A percentile compares a stretch with the other conserved stretches of the same genome.
These are phyloP conservation scores for Fusarium sp. DNA, from an alignment of 2,329 filamentous ascomycete species.

Conservation along the genomic window DNA sequence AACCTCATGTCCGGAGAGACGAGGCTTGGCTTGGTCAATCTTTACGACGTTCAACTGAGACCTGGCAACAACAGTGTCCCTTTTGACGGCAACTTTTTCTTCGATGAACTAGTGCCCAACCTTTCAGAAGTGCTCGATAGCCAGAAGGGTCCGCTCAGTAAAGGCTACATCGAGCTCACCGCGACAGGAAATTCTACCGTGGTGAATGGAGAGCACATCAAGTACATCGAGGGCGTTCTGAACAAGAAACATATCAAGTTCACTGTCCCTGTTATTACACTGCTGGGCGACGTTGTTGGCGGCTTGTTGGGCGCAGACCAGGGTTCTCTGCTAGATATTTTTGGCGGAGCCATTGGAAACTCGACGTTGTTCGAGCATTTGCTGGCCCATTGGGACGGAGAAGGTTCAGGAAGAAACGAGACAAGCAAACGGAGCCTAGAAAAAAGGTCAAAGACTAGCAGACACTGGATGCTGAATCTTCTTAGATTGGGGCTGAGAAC, in stretches of 20 bases:
- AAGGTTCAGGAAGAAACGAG: not conserved
- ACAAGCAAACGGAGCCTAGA: not conserved
- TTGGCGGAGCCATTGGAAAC: conserved; percentile 59
- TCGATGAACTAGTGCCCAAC: conserved; percentile 60
- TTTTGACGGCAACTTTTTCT: conserved; percentile 60
- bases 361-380: conserved; percentile 57
- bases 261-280: conserved; percentile 56
- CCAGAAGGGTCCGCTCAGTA: conserved; percentile 55
- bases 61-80: conserved; percentile 60
- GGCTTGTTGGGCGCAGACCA: conserved; percentile 53
- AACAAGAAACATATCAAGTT: conserved; percentile 56
- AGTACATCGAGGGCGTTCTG: conserved; percentile 62
- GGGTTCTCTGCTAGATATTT: conserved; percentile 51
- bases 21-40: conserved; percentile 56
- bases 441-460: not conserved
- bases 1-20: conserved; percentile 60
- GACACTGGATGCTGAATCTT: not conserved
- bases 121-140: conserved; percentile 57
- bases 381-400: conserved; percentile 54
- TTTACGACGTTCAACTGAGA: conserved; percentile 58
- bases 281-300: conserved; percentile 57
- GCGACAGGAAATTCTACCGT: conserved; percentile 60
- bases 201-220: conserved; percentile 60
- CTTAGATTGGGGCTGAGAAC: not conserved
- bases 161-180: conserved; percentile 60